These are phyloP conservation scores for Periconia digitata DNA, from an alignment of 2,329 filamentous ascomycete genomes.

Conservation along the genomic window DNA sequence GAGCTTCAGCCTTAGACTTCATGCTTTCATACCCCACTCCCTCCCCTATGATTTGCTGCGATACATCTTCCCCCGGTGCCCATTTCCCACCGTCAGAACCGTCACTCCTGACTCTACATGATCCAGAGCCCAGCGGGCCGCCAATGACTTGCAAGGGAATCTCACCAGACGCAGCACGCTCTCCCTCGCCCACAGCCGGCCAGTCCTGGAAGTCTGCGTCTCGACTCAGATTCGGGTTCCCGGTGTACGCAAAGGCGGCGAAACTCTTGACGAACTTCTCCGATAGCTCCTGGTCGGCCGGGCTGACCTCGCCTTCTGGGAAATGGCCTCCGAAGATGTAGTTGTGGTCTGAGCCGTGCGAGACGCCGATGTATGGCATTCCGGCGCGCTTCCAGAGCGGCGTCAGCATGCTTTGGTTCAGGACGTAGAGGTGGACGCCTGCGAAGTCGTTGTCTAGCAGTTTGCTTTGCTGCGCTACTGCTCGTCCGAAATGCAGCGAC, in stretches of 20 bases:
- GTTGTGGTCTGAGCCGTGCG: constrained; percentile 12
- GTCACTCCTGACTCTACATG: not conserved
- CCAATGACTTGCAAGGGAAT: constrained; percentile 5
- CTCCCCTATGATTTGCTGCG: constrained; percentile 17
- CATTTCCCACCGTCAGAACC: not conserved
- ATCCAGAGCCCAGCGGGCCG: constrained; percentile 4
- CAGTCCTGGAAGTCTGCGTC: not conserved
- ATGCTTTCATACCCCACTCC: not conserved
- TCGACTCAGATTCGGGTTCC: constrained; percentile 3
- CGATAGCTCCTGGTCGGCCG: constrained; percentile 7
- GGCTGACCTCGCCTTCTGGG: constrained; percentile 5
- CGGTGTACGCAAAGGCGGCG: constrained; percentile 10
- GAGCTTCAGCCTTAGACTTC: not conserved
- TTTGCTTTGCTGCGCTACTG: constrained; percentile 6
- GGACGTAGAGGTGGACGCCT: constrained; percentile 7
- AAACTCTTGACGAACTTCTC: constrained; percentile 2
- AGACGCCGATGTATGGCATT: constrained; percentile 12
- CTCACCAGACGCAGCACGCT: not conserved
- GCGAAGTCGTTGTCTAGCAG: not conserved
- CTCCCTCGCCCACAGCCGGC: not conserved
- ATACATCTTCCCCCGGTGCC: not conserved
- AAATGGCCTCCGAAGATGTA: constrained; percentile 16
- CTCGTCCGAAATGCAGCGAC: constrained; percentile 13
- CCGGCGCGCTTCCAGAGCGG: constrained; percentile 13
- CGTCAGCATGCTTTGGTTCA: constrained; percentile 15